These are phyloP conservation scores for Aphanomyces cochlioides DNA, from an alignment of 352 stramenopile genomes.

Conservation along the genomic window DNA sequence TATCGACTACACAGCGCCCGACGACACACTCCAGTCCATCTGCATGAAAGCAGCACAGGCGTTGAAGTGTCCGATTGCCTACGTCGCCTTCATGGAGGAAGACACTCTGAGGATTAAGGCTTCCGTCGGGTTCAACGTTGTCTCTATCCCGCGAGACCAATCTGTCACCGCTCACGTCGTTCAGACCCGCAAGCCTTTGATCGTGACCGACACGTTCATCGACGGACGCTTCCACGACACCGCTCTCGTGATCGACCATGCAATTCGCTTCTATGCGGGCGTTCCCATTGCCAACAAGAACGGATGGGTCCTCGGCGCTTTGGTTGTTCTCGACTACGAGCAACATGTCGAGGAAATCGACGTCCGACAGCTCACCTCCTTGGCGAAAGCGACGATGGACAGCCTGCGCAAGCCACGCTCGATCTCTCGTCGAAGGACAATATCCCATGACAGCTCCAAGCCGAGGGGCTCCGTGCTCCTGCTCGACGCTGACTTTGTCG, in stretches of 20 bases:
- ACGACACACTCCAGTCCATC: conserved; percentile 73
- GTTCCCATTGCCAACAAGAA: conserved; percentile 58
- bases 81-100: conserved; percentile 20
- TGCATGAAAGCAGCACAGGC: conserved; percentile 68
- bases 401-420: not conserved
- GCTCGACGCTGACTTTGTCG: not conserved
- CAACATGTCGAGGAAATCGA: not conserved
- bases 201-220: conserved; percentile 79
- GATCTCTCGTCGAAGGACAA: not conserved
- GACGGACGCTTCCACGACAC: conserved; percentile 87
- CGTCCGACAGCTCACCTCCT: not conserved
- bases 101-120: conserved; percentile 15
- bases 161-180: conserved; percentile 15
- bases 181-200: conserved; percentile 73
- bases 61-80: conserved; percentile 62
- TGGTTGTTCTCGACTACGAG: conserved; percentile 66
- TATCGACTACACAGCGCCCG: conserved; percentile 56
- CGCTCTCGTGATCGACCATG: conserved; percentile 72
- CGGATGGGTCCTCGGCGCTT: conserved; percentile 57
- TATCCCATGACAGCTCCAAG: not conserved
- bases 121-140: not conserved
- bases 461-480: not conserved
- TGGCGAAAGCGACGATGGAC: not conserved
- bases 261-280: conserved; percentile 83
- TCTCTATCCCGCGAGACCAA: conserved; percentile 27